These are phyloP conservation scores for Penicillium canescens DNA, from an alignment of 495 filamentous ascomycete species.

Conservation along the genomic window DNA sequence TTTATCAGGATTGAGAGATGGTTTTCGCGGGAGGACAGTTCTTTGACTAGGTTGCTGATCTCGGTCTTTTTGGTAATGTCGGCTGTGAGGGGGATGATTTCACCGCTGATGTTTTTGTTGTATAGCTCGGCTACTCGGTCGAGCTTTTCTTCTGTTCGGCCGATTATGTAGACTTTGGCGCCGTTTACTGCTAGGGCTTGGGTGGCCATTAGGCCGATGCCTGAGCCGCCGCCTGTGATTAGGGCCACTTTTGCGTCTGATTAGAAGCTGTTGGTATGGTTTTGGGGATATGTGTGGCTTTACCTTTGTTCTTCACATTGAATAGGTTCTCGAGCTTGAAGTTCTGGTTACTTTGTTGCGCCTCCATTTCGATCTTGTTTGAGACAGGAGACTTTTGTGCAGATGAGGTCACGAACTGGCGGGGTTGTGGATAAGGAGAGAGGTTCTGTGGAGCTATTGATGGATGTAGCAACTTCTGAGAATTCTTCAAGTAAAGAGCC, in stretches of 20 bases:
- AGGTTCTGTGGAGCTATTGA: background rate
- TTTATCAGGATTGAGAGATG: conserved; percentile 55
- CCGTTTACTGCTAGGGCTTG: conserved; percentile 64
- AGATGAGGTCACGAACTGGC: background rate
- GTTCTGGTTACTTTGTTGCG: conserved; percentile 44
- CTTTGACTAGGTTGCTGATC: conserved; percentile 43
- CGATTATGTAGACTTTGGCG: conserved; percentile 60
- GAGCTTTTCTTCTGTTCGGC: conserved; percentile 57
- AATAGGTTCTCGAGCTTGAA: conserved; percentile 53
- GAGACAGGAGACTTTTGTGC: background rate
- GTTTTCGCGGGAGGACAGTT: conserved; percentile 44
- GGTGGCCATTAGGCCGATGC: conserved; percentile 52
- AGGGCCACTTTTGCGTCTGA: conserved; percentile 45
- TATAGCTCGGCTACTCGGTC: conserved; percentile 48
- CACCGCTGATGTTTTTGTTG: conserved; percentile 46
- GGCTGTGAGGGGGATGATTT: conserved; percentile 56
- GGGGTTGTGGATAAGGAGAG: background rate
- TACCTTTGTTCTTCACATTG: conserved; percentile 54
- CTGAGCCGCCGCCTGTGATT: conserved; percentile 55
- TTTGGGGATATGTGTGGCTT: background rate
- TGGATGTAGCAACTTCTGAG: background rate
- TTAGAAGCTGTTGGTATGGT: background rate
- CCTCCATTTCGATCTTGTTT: conserved; percentile 15
- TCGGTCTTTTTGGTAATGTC: conserved; percentile 52
- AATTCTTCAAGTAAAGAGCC: background rate